Conservation (phyloP, 805 yeast species). For the Metschnikowia reukaufii region DNA sequence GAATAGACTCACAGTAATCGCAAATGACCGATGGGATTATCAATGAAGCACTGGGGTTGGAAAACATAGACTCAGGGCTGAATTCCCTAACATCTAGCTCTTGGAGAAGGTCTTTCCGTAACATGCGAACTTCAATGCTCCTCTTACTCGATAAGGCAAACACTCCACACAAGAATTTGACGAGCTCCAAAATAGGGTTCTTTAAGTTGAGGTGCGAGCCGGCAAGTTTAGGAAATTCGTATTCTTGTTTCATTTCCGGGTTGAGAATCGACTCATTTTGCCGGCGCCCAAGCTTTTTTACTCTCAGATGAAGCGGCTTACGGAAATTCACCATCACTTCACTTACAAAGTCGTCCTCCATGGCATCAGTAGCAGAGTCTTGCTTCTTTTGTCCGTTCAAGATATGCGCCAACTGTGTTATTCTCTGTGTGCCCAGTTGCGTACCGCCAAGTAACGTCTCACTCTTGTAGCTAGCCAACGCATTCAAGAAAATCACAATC, state of each 20-base stretch:
- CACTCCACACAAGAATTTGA: slow-evolving; percentile 72
- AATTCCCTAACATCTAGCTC: slow-evolving; percentile 84
- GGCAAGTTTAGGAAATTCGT: slow-evolving; percentile 71
- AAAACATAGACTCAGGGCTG: slow-evolving; percentile 68
- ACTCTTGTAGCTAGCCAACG: slow-evolving; percentile 57
- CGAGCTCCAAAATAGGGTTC: slow-evolving; percentile 78
- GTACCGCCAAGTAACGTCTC: slow-evolving; percentile 38
- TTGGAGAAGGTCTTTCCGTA: slow-evolving; percentile 71
- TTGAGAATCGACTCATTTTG: slow-evolving; percentile 75
- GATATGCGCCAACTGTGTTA: slow-evolving; percentile 64
- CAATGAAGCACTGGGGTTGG: slow-evolving; percentile 72
- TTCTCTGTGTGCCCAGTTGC: slow-evolving; percentile 52
- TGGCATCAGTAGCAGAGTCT: slow-evolving; percentile 34
- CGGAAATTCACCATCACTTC: slow-evolving; percentile 60
- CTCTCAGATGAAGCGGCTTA: slow-evolving; percentile 62
- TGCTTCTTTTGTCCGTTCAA: slow-evolving; percentile 43
- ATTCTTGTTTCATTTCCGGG: slow-evolving; percentile 61
- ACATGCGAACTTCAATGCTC: slow-evolving; percentile 66
- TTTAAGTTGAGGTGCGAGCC: slow-evolving; percentile 62
- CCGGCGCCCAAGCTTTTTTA: slow-evolving; percentile 60
- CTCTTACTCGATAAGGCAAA: slow-evolving; percentile 64
- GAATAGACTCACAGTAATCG: slow-evolving; percentile 69
- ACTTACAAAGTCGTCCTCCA: slow-evolving; percentile 34
- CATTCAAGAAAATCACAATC: slow-evolving; percentile 73
- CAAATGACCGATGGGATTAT: slow-evolving; percentile 70